Percentiles rank a stretch among this genome's conserved stretches.
These are phyloP conservation scores for Colletotrichum lupini DNA, from an alignment of 2,329 filamentous ascomycete genomes.

Conservation along the genomic window DNA sequence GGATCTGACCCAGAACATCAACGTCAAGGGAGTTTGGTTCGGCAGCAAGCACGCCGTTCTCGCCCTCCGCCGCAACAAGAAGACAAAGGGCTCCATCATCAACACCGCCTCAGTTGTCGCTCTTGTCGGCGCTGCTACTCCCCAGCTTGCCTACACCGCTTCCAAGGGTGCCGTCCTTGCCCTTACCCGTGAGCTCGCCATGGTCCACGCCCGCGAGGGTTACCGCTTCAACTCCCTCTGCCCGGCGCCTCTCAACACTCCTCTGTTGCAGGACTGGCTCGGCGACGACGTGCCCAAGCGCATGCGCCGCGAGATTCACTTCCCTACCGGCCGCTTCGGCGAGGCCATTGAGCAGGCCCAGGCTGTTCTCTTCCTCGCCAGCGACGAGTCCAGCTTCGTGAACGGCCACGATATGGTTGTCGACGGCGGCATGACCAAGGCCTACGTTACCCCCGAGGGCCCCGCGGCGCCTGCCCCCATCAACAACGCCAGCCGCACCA, in stretches of 20 bases:
- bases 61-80: slow-evolving; percentile 81
- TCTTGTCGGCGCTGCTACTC: slow-evolving; percentile 86
- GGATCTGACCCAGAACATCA: slow-evolving; percentile 93
- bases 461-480: slow-evolving; percentile 62
- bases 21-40: slow-evolving; percentile 98
- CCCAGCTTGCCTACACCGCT: slow-evolving; percentile 92
- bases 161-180: slow-evolving; percentile 94
- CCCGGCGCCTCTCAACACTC: slow-evolving; percentile 91
- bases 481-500: slow-evolving; percentile 63
- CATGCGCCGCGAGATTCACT: slow-evolving; percentile 85
- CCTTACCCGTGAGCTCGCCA: slow-evolving; percentile 88
- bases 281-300: slow-evolving; percentile 88
- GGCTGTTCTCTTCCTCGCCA: slow-evolving; percentile 87
- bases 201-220: slow-evolving; percentile 89
- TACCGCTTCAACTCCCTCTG: slow-evolving; percentile 93
- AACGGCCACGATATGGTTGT: slow-evolving; percentile 94
- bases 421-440: slow-evolving; percentile 95
- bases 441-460: slow-evolving; percentile 80
- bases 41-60: slow-evolving; percentile 92
- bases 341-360: slow-evolving; percentile 96
- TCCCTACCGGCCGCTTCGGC: slow-evolving; percentile 87
- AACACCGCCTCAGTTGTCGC: slow-evolving; percentile 93
- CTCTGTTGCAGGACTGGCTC: slow-evolving; percentile 91
- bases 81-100: slow-evolving; percentile 85
- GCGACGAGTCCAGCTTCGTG: slow-evolving; percentile 89